phyloP scores from a whole-genome alignment of 148 eudicot genomes.

The Rhododendron mucronatum region DNA sequence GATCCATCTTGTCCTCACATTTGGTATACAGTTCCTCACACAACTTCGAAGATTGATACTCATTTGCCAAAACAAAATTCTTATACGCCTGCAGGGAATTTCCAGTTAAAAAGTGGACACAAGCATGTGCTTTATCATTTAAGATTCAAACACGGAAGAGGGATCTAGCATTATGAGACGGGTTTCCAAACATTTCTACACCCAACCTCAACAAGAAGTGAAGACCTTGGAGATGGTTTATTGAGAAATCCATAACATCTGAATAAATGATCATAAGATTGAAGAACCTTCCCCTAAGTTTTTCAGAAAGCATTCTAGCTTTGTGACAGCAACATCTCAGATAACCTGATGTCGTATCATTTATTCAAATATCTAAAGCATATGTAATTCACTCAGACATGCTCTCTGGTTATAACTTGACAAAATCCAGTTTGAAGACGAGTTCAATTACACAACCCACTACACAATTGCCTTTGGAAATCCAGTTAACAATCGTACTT shows the following conservation, averaged over 20 bases:
- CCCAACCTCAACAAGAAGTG: background rate
- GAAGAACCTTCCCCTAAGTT: background rate
- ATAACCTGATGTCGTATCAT: background rate
- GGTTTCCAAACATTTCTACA: background rate
- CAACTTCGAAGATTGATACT: slow-evolving; percentile 78
- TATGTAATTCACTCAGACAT: background rate
- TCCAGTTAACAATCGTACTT: background rate
- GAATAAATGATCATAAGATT: background rate
- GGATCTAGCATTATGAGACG: background rate
- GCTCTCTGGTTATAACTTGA: background rate
- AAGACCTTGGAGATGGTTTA: background rate
- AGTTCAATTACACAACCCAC: background rate
- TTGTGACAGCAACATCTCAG: background rate
- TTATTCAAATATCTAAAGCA: background rate
- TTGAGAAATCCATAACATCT: background rate
- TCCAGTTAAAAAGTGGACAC: background rate
- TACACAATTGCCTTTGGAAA: slow-evolving; percentile 2
- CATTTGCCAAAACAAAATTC: slow-evolving; percentile 69
- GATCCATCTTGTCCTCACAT: slow-evolving; percentile 97
- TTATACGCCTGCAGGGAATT: slow-evolving; percentile 51
- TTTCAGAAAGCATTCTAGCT: background rate
- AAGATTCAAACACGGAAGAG: background rate
- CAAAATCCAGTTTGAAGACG: background rate
- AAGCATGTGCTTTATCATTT: background rate
- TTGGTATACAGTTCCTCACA: slow-evolving; percentile 73